Evolutionary conservation across 1,139 yeast genomes (phyloP).

Genomic region (Torulaspora globosa): DNA sequence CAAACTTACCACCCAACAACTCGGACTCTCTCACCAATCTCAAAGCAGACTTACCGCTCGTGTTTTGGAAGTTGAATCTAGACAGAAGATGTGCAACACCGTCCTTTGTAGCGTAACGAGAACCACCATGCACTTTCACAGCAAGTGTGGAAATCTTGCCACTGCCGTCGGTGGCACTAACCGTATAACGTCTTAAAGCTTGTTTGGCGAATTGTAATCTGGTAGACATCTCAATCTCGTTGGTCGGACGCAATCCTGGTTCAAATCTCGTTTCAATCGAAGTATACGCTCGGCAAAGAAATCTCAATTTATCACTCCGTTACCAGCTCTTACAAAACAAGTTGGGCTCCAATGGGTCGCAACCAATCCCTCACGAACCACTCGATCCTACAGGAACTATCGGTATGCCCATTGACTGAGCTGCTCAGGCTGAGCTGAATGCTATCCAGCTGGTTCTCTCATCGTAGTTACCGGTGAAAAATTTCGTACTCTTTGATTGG

Average conservation of each 20-base stretch:
- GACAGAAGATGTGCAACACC: conserved; percentile 86
- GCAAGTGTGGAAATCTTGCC: conserved; percentile 67
- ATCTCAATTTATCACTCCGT: not conserved
- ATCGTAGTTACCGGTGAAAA: not conserved
- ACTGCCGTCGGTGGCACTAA: conserved; percentile 45
- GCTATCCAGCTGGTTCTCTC: not conserved
- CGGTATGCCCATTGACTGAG: conserved; percentile 3
- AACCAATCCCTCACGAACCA: not conserved
- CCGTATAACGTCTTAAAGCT: conserved; percentile 37
- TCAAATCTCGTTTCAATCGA: not conserved
- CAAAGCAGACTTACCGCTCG: conserved; percentile 78
- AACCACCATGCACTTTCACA: conserved; percentile 82
- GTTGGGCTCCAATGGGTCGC: not conserved
- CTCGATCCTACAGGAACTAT: conserved; percentile 5
- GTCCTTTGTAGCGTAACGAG: conserved; percentile 68
- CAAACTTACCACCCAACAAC: conserved; percentile 80
- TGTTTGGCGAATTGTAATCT: conserved; percentile 26
- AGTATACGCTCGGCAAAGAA: not conserved
- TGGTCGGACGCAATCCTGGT: not conserved
- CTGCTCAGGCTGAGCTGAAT: not conserved
- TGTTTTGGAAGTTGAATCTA: conserved; percentile 81
- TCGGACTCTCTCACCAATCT: conserved; percentile 94
- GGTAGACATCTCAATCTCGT: conserved; percentile 9
- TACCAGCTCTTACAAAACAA: not conserved
- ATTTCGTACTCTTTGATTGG: conserved; percentile 5